These are phyloP conservation scores for Epichloe gansuensis DNA, from an alignment of 2,329 filamentous ascomycete genomes.

Conservation along the genomic window DNA sequence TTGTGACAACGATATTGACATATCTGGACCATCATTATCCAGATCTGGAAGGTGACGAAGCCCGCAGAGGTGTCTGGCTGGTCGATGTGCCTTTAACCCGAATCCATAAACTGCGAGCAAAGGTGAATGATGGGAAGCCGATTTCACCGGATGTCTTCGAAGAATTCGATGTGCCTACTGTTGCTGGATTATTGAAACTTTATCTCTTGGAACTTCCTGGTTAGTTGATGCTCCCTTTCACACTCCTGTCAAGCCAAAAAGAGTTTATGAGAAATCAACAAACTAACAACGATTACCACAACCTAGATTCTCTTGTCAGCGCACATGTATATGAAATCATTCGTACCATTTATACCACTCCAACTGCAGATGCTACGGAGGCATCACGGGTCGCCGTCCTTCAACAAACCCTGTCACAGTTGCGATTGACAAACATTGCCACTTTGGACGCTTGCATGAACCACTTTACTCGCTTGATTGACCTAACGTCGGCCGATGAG, in stretches of 20 bases:
- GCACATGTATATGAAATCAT: constrained; percentile 98
- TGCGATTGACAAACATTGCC: constrained; percentile 92
- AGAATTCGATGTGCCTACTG: constrained; percentile 86
- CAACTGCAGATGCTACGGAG: constrained; percentile 64
- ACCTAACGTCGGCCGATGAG: constrained; percentile 92
- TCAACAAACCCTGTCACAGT: constrained; percentile 88
- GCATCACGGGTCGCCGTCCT: constrained; percentile 76
- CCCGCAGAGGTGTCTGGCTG: constrained; percentile 84
- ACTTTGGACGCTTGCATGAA: constrained; percentile 98
- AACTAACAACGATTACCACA: constrained; percentile 12
- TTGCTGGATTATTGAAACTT: constrained; percentile 84
- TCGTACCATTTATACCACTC: constrained; percentile 87
- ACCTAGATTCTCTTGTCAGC: constrained; percentile 84
- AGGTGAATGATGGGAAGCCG: constrained; percentile 77
- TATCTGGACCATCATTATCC: constrained; percentile 96
- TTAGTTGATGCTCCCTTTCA: constrained; percentile 30
- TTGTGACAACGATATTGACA: constrained; percentile 85
- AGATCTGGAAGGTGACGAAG: constrained; percentile 92
- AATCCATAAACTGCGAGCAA: constrained; percentile 71
- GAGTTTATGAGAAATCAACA: background rate
- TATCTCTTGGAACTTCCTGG: constrained; percentile 91
- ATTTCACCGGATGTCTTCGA: constrained; percentile 66
- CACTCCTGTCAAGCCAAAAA: background rate
- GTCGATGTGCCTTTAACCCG: constrained; percentile 78
- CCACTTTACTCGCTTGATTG: constrained; percentile 92